phyloP scores from a whole-genome alignment of 2,329 filamentous ascomycete species.

The Cladosporium sphaerospermum region DNA sequence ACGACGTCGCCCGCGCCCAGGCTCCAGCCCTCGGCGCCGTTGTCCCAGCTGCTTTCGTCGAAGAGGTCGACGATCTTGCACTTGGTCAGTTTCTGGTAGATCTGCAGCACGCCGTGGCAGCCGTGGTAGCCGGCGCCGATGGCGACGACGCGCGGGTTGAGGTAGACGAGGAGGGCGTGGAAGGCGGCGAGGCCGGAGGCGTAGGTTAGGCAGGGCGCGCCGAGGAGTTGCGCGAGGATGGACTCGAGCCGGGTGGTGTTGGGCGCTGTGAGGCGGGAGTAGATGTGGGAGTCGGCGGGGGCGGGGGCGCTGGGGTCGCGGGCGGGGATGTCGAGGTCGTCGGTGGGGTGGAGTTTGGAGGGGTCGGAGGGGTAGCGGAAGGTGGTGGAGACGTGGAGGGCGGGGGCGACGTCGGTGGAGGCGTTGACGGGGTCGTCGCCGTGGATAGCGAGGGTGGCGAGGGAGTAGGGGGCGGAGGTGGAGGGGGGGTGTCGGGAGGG shows the following conservation, averaged over 20 bases:
- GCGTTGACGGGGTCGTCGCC: slow-evolving; percentile 31
- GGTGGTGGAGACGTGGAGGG: slow-evolving; percentile 85
- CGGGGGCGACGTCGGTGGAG: slow-evolving; percentile 69
- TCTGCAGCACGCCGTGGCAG: slow-evolving; percentile 73
- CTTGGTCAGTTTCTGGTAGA: slow-evolving; percentile 70
- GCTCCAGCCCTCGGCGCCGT: slow-evolving; percentile 56
- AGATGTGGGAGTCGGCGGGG: slow-evolving; percentile 62
- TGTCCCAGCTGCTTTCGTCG: slow-evolving; percentile 33
- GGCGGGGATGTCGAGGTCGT: slow-evolving; percentile 20
- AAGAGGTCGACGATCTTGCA: slow-evolving; percentile 64
- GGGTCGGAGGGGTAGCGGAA: slow-evolving; percentile 75
- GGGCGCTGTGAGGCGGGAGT: slow-evolving; percentile 72
- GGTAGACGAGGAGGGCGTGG: slow-evolving; percentile 75
- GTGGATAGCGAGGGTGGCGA: slow-evolving; percentile 30
- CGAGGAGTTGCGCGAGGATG: slow-evolving; percentile 67
- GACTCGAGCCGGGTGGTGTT: slow-evolving; percentile 81
- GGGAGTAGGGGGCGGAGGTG: slow-evolving; percentile 18
- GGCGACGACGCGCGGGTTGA: slow-evolving; percentile 77
- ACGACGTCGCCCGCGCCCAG: slow-evolving; percentile 75
- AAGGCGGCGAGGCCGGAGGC: slow-evolving; percentile 80
- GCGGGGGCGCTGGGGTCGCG: slow-evolving; percentile 32
- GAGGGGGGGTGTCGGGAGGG: slow-evolving; percentile 10
- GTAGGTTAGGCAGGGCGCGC: slow-evolving; percentile 68
- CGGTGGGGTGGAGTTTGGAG: slow-evolving; percentile 46
- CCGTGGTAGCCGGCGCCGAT: slow-evolving; percentile 88